Conservation (phyloP, 495 filamentous ascomycete genomes). For the Hypoxylon subgilvum region DNA sequence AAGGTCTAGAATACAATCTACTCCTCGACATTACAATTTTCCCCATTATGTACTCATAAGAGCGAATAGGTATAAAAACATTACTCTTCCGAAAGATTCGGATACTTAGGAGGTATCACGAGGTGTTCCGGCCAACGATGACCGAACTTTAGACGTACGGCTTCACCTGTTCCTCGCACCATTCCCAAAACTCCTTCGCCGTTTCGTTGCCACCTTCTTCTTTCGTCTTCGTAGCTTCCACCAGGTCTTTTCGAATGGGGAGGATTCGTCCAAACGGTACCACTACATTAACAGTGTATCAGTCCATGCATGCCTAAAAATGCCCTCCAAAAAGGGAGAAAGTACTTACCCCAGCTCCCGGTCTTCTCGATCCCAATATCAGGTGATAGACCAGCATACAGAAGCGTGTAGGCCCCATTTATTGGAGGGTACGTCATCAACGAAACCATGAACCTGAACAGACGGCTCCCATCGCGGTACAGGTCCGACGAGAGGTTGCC, state of each 20-base stretch:
- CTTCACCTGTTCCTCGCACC: slow-evolving; percentile 49
- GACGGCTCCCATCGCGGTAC: slow-evolving; percentile 11
- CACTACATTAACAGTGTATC: slow-evolving; percentile 22
- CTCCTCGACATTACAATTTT: too few relatives aligned
- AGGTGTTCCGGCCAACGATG: too few relatives aligned
- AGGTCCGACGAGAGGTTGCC: slow-evolving; percentile 34
- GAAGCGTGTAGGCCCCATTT: slow-evolving; percentile 52
- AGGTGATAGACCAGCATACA: slow-evolving; percentile 51
- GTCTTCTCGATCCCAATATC: slow-evolving; percentile 44
- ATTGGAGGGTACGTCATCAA: slow-evolving; percentile 38
- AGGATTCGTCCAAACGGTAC: slow-evolving; percentile 41
- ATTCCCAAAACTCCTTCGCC: slow-evolving; percentile 48
- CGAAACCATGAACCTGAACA: slow-evolving; percentile 24
- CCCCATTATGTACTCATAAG: slow-evolving; percentile 8
- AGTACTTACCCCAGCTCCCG: slow-evolving; percentile 35
- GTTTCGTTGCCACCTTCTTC: slow-evolving; percentile 45
- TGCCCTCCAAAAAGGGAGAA: not conserved
- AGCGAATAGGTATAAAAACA: too few relatives aligned
- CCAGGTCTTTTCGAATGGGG: slow-evolving; percentile 41
- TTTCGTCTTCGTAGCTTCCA: slow-evolving; percentile 33
- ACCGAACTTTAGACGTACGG: slow-evolving; percentile 9
- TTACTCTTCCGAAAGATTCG: too few relatives aligned
- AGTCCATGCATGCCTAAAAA: too few relatives aligned
- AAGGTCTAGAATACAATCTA: too few relatives aligned
- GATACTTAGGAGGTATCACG: too few relatives aligned